Conservation (phyloP, 441 rosid species). For the Gossypium gossypioides region DNA sequence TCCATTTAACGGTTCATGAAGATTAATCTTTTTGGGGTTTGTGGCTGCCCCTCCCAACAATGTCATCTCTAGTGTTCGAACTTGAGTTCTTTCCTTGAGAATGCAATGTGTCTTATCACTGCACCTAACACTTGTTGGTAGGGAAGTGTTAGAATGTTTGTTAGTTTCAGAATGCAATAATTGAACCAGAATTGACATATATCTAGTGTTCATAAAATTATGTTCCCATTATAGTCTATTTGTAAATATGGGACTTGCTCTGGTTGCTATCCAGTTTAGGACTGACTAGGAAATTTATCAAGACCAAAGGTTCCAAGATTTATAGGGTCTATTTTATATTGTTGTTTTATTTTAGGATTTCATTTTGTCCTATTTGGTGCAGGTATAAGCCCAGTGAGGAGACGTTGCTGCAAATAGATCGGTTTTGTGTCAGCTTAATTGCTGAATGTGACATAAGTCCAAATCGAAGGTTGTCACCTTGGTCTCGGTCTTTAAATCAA, state of each 20-base stretch:
- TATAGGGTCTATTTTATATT: background rate
- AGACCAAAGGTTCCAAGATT: slow-evolving; percentile 2
- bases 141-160: slow-evolving; percentile 1
- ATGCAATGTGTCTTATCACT: no score
- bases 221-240: background rate
- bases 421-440: slow-evolving; percentile 68
- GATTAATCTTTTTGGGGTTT: no score
- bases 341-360: slow-evolving; percentile 11
- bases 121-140: background rate
- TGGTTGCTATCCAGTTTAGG: background rate
- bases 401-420: slow-evolving; percentile 78
- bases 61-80: no score
- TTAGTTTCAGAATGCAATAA: background rate
- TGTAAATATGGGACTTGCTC: background rate
- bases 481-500: slow-evolving; percentile 41
- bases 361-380: slow-evolving; percentile 22
- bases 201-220: background rate
- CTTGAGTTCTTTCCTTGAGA: no score
- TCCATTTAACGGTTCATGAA: no score
- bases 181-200: slow-evolving; percentile 1
- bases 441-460: slow-evolving; percentile 64
- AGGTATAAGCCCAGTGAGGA: slow-evolving; percentile 97
- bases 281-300: slow-evolving; percentile 3
- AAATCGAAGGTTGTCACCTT: slow-evolving; percentile 41
- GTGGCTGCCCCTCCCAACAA: no score